Evolutionary conservation across 495 filamentous ascomycete genomes (phyloP), one percentile per base, ranked within the genome.

Genomic region (Sabuloglossum arenarium): DNA sequence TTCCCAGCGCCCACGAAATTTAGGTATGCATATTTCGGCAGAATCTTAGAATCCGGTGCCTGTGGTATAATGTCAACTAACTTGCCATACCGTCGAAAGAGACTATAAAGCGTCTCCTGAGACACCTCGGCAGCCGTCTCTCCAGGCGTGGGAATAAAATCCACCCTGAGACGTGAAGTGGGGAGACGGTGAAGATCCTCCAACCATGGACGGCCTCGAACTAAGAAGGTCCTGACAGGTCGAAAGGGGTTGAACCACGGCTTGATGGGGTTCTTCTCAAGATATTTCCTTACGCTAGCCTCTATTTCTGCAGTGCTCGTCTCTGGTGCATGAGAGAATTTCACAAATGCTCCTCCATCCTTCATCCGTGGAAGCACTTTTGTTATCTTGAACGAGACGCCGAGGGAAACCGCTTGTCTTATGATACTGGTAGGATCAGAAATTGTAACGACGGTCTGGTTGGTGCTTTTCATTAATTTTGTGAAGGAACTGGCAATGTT

Each of bases 281-380:
- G 70, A 59, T 84, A 71, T 0, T 67, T 58, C 25, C 74, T 70
- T 2, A 83, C 61, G 0, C 65, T 64, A 42, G 63, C 62, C 65
- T 84, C 81, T 24, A 94, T 75, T 23, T 83, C 79, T 10, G 73
- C 65, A 0, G 70, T 67, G 16, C 79, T 68, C 6, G 74, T 65
- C 2, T 69, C 72, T 10, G 68, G 61, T 19, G 76, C 71, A 61
- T 86, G 74, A 6, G 73, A 73, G 67, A 93, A 91, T 65, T 94
- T 96, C 61, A 96, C 79, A 67, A 91, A 97, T 8, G 87, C 86
- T 9, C 93, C 91, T 24, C 90, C 93, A 65, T 98, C 91, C 61
- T 90, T 88, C 29, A 89, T 70, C 21, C 87, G 77, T 1, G 88
- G 85, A 46, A 94, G 61, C 34, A 94, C 79, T 58, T 93, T 79